Base-by-base conservation (phyloP, 2,329 filamentous ascomycete genomes). In the Graphilbum ipis-grandicollis region DNA sequence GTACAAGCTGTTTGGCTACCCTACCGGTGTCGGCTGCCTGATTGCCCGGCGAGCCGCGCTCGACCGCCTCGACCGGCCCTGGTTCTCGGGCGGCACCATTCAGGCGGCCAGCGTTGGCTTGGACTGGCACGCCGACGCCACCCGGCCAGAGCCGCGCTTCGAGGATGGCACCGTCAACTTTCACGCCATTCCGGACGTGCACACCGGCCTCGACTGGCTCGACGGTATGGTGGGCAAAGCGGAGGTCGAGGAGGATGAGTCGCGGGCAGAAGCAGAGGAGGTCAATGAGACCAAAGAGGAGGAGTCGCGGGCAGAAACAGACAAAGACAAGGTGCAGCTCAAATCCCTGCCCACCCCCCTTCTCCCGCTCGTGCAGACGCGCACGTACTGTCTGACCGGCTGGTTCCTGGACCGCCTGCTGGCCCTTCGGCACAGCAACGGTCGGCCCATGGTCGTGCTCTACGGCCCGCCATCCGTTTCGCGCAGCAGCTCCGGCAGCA, bases 1-100 rank as follows among this genome's bases (percentile, higher is more conserved):
- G 54, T 61, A 61, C 47, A 61, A 60, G 40, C 40, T 60, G 9
- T 59, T 61, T 38, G 57, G 58, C 1, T 57, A 53, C 37, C 58
- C 57, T 1, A 61, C 58, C 2, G 58, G 58, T 0, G 53, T 60
- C 1, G 58, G 58, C 6, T 60, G 56, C 36, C 46, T 60, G 1
- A 40, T 60, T 9, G 56, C 53, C 0, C 50, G 52, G 13, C 47
- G 45, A 1, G 47, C 50, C 7, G 51, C 55, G 0, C 43, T 61
- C 15, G 37, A 40, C 0, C 44, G 48, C 1, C 48, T 61, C 2
- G 34, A 41, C 5, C 46, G 58, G 10, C 58, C 58, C 1, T 59
- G 57, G 55, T 61, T 60, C 38, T 44, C 52, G 0, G 58, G 58
- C 9, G 58, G 58, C 6, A 59, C 57, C 0, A 50, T 61, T 5